A percentile compares a stretch with the other conserved stretches of the same genome.
These are phyloP conservation scores for Phytophthora hibernalis DNA, from an alignment of 352 stramenopile species.

Conservation along the genomic window DNA sequence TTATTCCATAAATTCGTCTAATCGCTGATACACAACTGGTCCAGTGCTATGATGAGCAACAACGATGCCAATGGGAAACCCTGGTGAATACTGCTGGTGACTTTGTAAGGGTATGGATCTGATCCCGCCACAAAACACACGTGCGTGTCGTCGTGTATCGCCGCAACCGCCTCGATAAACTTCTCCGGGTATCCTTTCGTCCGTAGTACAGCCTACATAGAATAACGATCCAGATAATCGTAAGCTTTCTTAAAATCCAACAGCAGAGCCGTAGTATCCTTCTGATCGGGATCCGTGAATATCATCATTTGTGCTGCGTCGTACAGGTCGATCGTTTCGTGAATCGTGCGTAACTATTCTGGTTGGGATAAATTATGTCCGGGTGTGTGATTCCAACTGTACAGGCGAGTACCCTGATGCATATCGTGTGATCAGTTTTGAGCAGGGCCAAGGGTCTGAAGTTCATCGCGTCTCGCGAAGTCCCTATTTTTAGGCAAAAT, in stretches of 20 bases:
- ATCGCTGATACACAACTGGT: background rate
- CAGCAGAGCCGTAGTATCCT: background rate
- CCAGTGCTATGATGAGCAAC: background rate
- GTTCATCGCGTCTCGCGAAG: background rate
- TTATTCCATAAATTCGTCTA: background rate
- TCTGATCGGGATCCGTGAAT: background rate
- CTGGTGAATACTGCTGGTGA: background rate
- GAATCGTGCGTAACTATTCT: background rate
- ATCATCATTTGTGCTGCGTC: background rate
- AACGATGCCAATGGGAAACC: background rate
- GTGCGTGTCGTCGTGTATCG: background rate
- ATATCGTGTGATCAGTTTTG: background rate
- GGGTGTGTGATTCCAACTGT: background rate
- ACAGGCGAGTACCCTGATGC: background rate
- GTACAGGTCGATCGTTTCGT: background rate
- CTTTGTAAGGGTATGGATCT: background rate
- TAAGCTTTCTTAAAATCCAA: background rate
- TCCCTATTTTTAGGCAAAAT: background rate
- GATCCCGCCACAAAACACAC: background rate
- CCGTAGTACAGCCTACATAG: background rate
- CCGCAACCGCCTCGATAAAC: background rate
- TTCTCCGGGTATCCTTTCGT: background rate
- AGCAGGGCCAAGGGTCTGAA: background rate
- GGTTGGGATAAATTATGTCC: background rate
- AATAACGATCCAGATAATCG: background rate